These are phyloP conservation scores for Melampsora medusae DNA, from an alignment of 1,284 basidiomycete genomes.

Conservation along the genomic window DNA sequence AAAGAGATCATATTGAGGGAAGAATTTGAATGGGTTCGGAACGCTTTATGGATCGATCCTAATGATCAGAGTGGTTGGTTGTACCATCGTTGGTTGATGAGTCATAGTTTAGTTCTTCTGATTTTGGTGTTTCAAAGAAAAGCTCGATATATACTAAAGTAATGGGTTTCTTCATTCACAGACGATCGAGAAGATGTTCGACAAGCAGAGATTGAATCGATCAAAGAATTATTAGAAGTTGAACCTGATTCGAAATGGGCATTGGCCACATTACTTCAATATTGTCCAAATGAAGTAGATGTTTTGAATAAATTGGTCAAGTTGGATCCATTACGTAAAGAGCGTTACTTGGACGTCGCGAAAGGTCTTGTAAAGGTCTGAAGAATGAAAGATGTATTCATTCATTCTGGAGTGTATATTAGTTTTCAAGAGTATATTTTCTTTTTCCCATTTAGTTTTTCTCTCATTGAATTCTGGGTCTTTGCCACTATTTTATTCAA, in stretches of 20 bases:
- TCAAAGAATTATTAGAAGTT: constrained; percentile 80
- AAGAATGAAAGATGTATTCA: no score
- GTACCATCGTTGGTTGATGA: constrained; percentile 93
- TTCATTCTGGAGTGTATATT: no score
- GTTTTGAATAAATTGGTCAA: constrained; percentile 61
- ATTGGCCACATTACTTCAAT: constrained; percentile 50
- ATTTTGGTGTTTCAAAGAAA: not conserved
- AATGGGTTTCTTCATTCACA: not conserved
- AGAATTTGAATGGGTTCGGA: constrained; percentile 89
- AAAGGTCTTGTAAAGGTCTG: not conserved
- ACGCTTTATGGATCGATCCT: constrained; percentile 95
- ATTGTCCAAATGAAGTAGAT: constrained; percentile 52
- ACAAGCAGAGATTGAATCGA: constrained; percentile 70
- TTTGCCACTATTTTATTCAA: no score
- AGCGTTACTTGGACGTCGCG: constrained; percentile 66
- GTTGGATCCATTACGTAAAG: constrained; percentile 64
- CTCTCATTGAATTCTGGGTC: no score
- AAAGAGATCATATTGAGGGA: constrained; percentile 61
- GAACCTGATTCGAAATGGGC: constrained; percentile 91
- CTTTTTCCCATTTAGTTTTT: no score
- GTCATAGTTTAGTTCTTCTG: constrained; percentile 60
- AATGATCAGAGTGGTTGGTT: constrained; percentile 96
- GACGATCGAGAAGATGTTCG: constrained; percentile 1
- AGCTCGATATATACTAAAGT: not conserved
- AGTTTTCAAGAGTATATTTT: no score